Evolutionary conservation across 495 filamentous ascomycete species (phyloP).

Genomic region (Podospora australis): DNA sequence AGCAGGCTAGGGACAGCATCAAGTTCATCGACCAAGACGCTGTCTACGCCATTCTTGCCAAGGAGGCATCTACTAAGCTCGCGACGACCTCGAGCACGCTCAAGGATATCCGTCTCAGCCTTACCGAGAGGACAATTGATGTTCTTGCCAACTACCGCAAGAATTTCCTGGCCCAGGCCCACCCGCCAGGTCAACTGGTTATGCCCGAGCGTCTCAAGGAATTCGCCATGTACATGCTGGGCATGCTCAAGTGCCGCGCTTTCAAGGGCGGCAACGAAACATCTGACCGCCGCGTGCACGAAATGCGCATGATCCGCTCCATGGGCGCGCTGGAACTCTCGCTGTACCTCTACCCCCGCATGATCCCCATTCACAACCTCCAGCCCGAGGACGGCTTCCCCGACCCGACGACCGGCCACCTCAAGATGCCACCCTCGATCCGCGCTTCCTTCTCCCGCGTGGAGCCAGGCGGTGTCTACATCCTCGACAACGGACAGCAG

Average conservation of each 20-base stretch:
- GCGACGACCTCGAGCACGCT: slow-evolving; percentile 60
- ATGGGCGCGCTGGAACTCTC: slow-evolving; percentile 82
- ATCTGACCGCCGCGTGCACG: slow-evolving; percentile 85
- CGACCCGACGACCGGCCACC: slow-evolving; percentile 71
- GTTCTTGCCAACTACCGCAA: slow-evolving; percentile 91
- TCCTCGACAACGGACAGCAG: slow-evolving; percentile 94
- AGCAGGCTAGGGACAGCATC: slow-evolving; percentile 76
- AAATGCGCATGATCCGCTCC: slow-evolving; percentile 80
- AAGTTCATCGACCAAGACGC: slow-evolving; percentile 93
- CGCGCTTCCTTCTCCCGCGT: slow-evolving; percentile 87
- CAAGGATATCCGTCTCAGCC: slow-evolving; percentile 76
- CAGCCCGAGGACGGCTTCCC: slow-evolving; percentile 83
- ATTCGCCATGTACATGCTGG: slow-evolving; percentile 95
- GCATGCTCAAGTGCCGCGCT: slow-evolving; percentile 81
- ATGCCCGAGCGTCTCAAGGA: slow-evolving; percentile 95
- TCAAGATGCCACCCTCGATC: slow-evolving; percentile 67
- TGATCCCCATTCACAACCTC: slow-evolving; percentile 87
- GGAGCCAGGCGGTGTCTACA: slow-evolving; percentile 92
- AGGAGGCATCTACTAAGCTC: slow-evolving; percentile 82
- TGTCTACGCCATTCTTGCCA: slow-evolving; percentile 77
- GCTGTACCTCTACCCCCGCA: slow-evolving; percentile 90
- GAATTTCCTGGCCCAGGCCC: slow-evolving; percentile 68
- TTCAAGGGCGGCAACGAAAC: slow-evolving; percentile 92
- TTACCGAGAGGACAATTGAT: slow-evolving; percentile 92
- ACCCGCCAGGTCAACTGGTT: slow-evolving; percentile 89